phyloP scores from a whole-genome alignment of 1,139 yeast species.

The Kurtzmaniella quercitrusa region DNA sequence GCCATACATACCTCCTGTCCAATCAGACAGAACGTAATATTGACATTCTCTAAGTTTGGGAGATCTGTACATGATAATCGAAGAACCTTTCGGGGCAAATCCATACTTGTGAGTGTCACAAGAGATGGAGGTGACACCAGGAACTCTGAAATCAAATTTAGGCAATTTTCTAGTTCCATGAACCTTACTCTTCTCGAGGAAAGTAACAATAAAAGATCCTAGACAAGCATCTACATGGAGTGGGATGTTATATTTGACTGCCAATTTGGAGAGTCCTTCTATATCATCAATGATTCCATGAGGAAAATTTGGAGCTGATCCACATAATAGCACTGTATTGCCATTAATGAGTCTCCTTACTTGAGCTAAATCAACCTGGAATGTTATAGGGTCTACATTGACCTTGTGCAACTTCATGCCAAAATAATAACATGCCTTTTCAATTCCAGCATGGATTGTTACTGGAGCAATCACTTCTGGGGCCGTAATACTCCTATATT shows the following conservation, averaged over 20 bases:
- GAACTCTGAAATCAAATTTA: constrained; percentile 76
- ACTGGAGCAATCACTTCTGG: constrained; percentile 90
- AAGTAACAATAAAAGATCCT: constrained; percentile 87
- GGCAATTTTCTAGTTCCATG: constrained; percentile 45
- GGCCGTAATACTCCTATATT: constrained; percentile 52
- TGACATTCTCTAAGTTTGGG: constrained; percentile 68
- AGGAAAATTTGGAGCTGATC: constrained; percentile 96
- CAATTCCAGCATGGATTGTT: constrained; percentile 93
- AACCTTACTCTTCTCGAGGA: constrained; percentile 63
- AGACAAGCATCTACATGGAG: constrained; percentile 94
- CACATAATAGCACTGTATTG: constrained; percentile 80
- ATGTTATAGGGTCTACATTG: constrained; percentile 66
- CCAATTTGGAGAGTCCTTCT: constrained; percentile 63
- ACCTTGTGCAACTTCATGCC: constrained; percentile 82
- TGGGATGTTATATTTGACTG: constrained; percentile 62
- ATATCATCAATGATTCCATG: constrained; percentile 95
- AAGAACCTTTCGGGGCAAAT: constrained; percentile 96
- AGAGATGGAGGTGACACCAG: constrained; percentile 95
- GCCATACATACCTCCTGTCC: constrained; percentile 96
- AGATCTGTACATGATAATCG: constrained; percentile 83
- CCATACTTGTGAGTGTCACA: constrained; percentile 98
- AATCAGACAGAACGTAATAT: constrained; percentile 75
- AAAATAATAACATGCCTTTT: constrained; percentile 89
- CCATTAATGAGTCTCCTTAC: constrained; percentile 63
- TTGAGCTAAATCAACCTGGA: constrained; percentile 59